phyloP scores from a whole-genome alignment of 306 rosid species.

The peach (Prunus persica) region DNA sequence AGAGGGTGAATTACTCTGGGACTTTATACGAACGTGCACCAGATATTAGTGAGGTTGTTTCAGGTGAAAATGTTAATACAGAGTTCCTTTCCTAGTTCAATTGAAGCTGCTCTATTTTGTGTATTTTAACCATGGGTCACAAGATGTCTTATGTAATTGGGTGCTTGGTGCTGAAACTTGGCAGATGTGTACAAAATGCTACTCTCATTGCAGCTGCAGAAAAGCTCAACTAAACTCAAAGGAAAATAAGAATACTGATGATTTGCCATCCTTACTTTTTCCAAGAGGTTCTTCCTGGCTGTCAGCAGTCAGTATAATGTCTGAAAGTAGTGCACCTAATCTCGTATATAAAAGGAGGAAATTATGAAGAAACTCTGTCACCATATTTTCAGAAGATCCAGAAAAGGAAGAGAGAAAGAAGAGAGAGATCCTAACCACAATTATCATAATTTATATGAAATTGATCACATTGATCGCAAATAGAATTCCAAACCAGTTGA shows the following conservation, averaged over 20 bases:
- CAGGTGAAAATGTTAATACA: constrained; percentile 62
- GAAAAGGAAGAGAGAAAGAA: not conserved
- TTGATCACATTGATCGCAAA: no score
- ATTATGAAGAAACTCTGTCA: constrained; percentile 31
- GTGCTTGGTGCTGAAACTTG: constrained; percentile 61
- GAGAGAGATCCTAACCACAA: no score
- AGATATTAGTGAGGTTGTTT: constrained; percentile 29
- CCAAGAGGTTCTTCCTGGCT: constrained; percentile 39
- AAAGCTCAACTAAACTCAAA: constrained; percentile 41
- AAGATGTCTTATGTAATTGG: constrained; percentile 44
- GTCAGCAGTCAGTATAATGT: constrained; percentile 48
- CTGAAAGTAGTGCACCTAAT: constrained; percentile 40
- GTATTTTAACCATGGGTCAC: constrained; percentile 43
- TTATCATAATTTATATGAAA: no score
- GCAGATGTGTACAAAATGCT: constrained; percentile 67
- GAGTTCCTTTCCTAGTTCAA: constrained; percentile 50
- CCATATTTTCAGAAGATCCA: constrained; percentile 26
- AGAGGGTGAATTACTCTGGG: constrained; percentile 17
- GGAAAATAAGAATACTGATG: constrained; percentile 38
- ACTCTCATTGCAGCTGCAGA: constrained; percentile 45
- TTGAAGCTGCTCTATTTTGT: constrained; percentile 53
- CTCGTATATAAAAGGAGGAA: constrained; percentile 74
- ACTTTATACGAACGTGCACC: constrained; percentile 24
- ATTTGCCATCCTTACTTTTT: constrained; percentile 39
- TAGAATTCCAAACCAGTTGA: no score